These are phyloP conservation scores for Cutaneotrichosporon sp. DNA, from an alignment of 1,284 basidiomycete species.

Conservation along the genomic window DNA sequence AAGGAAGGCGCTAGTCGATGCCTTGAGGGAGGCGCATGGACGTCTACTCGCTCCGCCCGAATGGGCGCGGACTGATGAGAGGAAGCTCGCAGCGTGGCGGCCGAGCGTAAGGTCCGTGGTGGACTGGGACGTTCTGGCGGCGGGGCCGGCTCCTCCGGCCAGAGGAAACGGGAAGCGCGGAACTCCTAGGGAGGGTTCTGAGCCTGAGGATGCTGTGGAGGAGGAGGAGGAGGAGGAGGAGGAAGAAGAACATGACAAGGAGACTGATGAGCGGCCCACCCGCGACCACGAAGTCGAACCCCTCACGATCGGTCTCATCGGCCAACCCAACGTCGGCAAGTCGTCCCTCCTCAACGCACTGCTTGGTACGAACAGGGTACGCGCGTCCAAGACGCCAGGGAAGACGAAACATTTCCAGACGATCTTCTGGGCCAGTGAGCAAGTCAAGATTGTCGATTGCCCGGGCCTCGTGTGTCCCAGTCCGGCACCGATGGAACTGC, in stretches of 20 bases:
- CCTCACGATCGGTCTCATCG: conserved; percentile 79
- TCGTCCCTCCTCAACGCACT: conserved; percentile 62
- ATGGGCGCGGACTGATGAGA: conserved; percentile 50
- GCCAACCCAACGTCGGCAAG: conserved; percentile 66
- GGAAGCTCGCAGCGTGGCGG: conserved; percentile 61
- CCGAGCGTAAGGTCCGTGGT: conserved; percentile 64
- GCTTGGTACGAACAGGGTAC: conserved; percentile 80
- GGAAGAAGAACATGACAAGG: conserved; percentile 2
- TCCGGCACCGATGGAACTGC: conserved; percentile 73
- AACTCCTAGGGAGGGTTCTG: neutral
- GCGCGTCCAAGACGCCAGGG: conserved; percentile 93
- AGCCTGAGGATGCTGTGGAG: conserved; percentile 8
- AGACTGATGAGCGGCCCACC: neutral
- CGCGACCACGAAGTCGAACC: conserved; percentile 50
- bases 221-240: neutral
- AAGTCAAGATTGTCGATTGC: conserved; percentile 80
- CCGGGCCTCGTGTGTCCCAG: conserved; percentile 82
- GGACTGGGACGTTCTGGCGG: conserved; percentile 63
- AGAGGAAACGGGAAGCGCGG: conserved; percentile 22
- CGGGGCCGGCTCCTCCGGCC: neutral
- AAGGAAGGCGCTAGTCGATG: conserved; percentile 61
- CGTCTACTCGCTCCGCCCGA: conserved; percentile 68
- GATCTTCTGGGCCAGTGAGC: conserved; percentile 69
- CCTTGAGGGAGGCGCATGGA: conserved; percentile 67
- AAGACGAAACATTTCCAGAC: conserved; percentile 99